Evolutionary conservation across 2,329 filamentous ascomycete genomes (phyloP).

Genomic region (Monilinia vaccinii-corymbosi): DNA sequence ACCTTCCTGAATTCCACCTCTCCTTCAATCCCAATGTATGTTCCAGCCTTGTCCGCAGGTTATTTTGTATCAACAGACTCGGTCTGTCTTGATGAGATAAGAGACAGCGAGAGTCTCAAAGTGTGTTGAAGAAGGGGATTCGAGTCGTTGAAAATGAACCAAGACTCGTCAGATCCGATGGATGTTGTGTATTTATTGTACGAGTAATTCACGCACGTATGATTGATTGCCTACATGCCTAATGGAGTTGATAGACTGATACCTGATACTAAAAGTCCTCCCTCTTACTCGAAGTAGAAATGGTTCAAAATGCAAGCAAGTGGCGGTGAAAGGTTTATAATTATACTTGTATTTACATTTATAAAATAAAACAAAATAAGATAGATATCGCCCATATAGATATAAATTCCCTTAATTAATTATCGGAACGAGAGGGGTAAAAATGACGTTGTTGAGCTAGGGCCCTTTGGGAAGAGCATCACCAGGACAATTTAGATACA

Average conservation of each 20-base stretch:
- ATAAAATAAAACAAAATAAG: not conserved
- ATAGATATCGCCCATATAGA: not conserved
- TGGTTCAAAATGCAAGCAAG: not conserved
- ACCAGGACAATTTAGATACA: conserved; percentile 3
- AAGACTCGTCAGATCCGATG: not conserved
- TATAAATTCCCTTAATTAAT: not conserved
- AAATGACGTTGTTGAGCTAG: not conserved
- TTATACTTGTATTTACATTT: not conserved
- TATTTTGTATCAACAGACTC: not conserved
- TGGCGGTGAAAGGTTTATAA: not conserved
- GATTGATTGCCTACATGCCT: not conserved
- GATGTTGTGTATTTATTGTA: not conserved
- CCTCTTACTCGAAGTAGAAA: not conserved
- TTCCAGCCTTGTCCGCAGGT: conserved; percentile 3
- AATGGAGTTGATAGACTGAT: not conserved
- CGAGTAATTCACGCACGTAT: not conserved
- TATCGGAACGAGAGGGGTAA: not conserved
- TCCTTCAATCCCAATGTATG: conserved; percentile 10
- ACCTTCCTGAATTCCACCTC: conserved; percentile 5
- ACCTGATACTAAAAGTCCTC: not conserved
- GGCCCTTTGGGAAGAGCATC: not conserved
- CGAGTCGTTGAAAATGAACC: not conserved
- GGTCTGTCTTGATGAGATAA: not conserved
- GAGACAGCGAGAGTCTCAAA: not conserved
- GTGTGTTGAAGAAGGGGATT: not conserved